Base-by-base conservation (phyloP, 805 yeast genomes). In the Metschnikowia continentalis region DNA sequence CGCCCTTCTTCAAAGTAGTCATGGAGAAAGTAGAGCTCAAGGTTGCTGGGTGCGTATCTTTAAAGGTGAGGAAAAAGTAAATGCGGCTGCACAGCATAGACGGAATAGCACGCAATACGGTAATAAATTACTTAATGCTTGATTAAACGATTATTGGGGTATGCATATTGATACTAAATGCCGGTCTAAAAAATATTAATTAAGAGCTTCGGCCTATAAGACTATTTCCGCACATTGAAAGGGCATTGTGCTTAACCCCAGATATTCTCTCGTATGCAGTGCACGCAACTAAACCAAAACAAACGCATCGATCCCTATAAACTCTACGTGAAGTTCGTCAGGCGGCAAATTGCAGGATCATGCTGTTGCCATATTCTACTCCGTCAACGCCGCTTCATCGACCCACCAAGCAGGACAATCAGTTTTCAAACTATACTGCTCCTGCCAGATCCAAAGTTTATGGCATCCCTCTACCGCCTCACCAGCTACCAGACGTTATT, bases 401-500 rank as follows among this genome's bases (percentile, higher is more conserved):
- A 33, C 46, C 49, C 15, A 42, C 38, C 13, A n/a, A 38, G 20
- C 37, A 47, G 2, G 41, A 48, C 13, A 42, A 33, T 20, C 44
- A 56, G 22, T 39, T 37, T n/a, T 42, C 58, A 20, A 52, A 50
- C 15, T 50, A 52, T 42, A 50, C 54, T 10, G 54, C 53, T 3
- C 55, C 56, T 2, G 38, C 39, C 11, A 49, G 54, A 13, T 42
- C 58, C 14, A 33, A 56, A 39, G 47, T 57, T 4, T 42, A 50
- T 19, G 48, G 46, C 10, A 51, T 62, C 6, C 62, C 52, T 32
- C 58, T 63, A 15, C 66, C 66, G 19, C 66, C 66, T 2, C 59
- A 59, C 13, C 61, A 60, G 48, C 54, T 63, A 8, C 58, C 60
- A 14, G 54, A 55, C 3, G 58, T 56, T 5, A 36, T 58, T 10